These are phyloP conservation scores for Solanum chmielewskii DNA, from an alignment of 257 asterid species.

Conservation along the genomic window DNA sequence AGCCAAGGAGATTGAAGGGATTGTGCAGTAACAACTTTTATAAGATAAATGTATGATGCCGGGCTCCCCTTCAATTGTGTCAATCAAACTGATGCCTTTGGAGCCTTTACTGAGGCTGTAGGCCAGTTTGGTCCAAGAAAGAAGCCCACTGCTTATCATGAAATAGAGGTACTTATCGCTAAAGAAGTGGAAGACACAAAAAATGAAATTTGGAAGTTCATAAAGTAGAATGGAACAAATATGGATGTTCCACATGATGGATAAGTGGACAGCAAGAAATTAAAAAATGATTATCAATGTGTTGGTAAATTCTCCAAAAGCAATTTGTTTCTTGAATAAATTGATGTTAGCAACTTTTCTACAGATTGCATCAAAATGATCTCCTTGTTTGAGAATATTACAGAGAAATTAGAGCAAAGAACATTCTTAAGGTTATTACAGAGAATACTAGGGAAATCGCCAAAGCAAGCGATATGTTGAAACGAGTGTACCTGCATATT, in stretches of 20 bases:
- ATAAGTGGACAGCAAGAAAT: background rate
- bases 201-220: background rate
- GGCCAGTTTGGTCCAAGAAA: background rate
- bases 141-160: background rate
- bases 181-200: background rate
- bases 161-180: constrained; percentile 1
- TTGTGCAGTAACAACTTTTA: background rate
- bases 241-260: background rate
- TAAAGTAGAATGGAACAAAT: background rate
- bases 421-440: background rate
- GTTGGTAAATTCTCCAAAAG: background rate
- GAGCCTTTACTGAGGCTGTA: background rate
- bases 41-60: background rate
- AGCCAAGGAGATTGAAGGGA: background rate
- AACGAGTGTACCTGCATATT: background rate
- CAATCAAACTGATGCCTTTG: background rate
- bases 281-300: background rate
- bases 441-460: background rate
- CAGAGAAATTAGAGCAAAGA: background rate
- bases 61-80: background rate
- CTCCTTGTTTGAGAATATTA: background rate
- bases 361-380: background rate
- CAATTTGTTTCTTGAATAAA: background rate
- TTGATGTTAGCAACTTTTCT: background rate
- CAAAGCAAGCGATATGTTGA: background rate